Base-by-base conservation (phyloP, 179 eudicot genomes). In the Spinacia oleracea region DNA sequence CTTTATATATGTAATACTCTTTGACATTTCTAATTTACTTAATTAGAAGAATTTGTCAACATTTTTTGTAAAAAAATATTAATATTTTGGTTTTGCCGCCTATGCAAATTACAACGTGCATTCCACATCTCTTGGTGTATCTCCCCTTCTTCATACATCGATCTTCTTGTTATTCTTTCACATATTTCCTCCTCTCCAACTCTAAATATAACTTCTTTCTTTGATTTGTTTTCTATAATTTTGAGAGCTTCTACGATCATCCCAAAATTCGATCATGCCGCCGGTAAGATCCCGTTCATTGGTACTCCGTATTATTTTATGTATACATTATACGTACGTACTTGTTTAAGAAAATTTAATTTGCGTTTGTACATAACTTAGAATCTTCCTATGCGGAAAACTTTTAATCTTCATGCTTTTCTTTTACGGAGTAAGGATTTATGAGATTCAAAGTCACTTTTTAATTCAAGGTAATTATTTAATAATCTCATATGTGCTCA, bases 221-320 rank as follows among this genome's bases (percentile, higher is more conserved):
- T 45, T 9, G 6, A 48, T 18, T 48, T 18, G 25, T 72, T 18
- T 46, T 9, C 2, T 16, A 27, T 9, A 12, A 27, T 48, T 48
- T 50, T 50, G 21, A 35, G 35, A 72, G 62, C 48, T 58, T 18
- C 23, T 31, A 53, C 76, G 18, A 73, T 53, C 64, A 6, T 38
- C 4, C 40, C n/a, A n/a, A n/a, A n/a, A 15, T 55, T 46, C n/a
- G 34, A 5, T 12, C 31, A 73, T 73, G 76, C 62, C 75, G 18
- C 34, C 60, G 75, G 75, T 72, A 51, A 72, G 62, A 72, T 72
- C 27, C 42, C 46, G 9, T 16, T 70, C n/a, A n/a, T n/a, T n/a
- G n/a, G n/a, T n/a, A n/a, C n/a, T n/a, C n/a, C n/a, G n/a, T n/a
- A n/a, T n/a, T n/a, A n/a, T n/a, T n/a, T n/a, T n/a, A n/a, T n/a